Percentiles rank a stretch among this genome's conserved stretches.
These are phyloP conservation scores for Pleurotus citrinopileatus DNA, from an alignment of 768 basidiomycete species.

Conservation along the genomic window DNA sequence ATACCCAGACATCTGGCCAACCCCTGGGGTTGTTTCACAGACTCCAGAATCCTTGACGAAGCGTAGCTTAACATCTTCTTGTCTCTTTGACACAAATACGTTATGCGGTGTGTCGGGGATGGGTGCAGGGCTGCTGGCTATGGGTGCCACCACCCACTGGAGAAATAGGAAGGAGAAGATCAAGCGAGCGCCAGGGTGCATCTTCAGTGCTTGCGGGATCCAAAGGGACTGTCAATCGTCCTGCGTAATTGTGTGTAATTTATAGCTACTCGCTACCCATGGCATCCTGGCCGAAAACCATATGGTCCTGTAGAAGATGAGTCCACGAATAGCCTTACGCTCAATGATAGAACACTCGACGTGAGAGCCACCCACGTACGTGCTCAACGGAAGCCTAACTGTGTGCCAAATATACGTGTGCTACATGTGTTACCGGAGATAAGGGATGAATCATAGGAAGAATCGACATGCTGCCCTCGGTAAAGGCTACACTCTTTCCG, in stretches of 20 bases:
- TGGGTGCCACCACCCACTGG: background rate
- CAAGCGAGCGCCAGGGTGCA: background rate
- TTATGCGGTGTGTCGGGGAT: background rate
- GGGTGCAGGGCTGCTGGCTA: background rate
- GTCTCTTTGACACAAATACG: slow-evolving; percentile 20
- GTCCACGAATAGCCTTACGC: background rate
- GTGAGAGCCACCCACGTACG: background rate
- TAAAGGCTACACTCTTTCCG: background rate
- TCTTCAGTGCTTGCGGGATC: background rate
- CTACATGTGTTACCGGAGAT: slow-evolving; percentile 6
- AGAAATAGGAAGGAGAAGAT: background rate
- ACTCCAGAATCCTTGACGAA: slow-evolving; percentile 58
- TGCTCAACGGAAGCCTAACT: background rate
- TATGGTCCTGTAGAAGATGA: background rate
- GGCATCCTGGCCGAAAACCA: no score
- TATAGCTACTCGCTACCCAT: background rate
- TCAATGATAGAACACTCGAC: background rate
- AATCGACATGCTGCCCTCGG: background rate
- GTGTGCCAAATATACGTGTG: slow-evolving; percentile 1
- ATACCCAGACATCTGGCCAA: slow-evolving; percentile 61
- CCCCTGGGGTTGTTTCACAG: slow-evolving; percentile 63
- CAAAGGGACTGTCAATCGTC: background rate
- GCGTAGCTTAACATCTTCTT: slow-evolving; percentile 32
- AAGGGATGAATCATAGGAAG: slow-evolving; percentile 1
- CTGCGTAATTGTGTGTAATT: background rate